Conservation (phyloP, 345 rosid species). For the Melaleuca quinquenervia region DNA sequence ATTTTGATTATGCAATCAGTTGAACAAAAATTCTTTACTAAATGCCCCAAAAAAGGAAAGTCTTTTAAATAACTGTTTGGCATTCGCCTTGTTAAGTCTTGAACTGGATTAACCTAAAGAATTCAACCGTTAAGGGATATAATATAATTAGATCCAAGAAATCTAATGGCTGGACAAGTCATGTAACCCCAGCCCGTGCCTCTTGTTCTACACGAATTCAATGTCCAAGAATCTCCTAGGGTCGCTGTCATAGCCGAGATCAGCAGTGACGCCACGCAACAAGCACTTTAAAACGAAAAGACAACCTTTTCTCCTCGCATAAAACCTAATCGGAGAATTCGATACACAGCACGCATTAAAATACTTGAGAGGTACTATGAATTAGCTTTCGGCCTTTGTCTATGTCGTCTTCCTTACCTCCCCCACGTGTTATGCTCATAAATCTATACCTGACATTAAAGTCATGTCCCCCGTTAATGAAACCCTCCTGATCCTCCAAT, state of each 20-base stretch:
- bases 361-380: not conserved
- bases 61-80: not conserved
- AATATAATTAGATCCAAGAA: not conserved
- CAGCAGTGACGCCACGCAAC: not conserved
- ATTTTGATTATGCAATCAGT: not conserved
- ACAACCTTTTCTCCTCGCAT: not conserved
- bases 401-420: not conserved
- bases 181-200: not conserved
- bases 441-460: not conserved
- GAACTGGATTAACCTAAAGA: not conserved
- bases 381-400: not conserved
- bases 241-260: not conserved
- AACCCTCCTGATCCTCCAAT: not conserved
- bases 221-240: not conserved
- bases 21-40: not conserved
- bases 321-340: not conserved
- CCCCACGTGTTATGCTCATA: not conserved
- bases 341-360: not conserved
- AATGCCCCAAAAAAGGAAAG: not conserved
- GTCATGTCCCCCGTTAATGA: not conserved
- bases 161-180: not conserved
- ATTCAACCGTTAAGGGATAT: not conserved
- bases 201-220: not conserved
- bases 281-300: not conserved
- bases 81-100: not conserved